phyloP scores from a whole-genome alignment of 1,139 yeast genomes.

The Citeromyces siamensis region DNA sequence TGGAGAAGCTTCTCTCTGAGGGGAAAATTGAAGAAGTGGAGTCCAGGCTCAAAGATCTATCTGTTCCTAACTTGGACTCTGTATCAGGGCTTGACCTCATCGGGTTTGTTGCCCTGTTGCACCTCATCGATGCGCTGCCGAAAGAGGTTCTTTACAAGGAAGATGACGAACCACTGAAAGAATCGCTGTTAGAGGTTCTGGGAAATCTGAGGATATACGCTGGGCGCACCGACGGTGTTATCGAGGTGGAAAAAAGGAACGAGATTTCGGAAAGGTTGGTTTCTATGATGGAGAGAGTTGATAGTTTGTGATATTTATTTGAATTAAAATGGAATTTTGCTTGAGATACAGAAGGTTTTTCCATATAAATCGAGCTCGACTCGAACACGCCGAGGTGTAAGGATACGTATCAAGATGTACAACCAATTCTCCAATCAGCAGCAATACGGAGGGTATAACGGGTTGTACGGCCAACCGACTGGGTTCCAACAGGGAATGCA shows the following conservation, averaged over 20 bases:
- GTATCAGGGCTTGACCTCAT: not conserved
- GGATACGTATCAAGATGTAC: not conserved
- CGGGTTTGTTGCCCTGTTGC: slow-evolving; percentile 15
- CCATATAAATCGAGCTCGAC: not conserved
- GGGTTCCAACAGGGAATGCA: not conserved
- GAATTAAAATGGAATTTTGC: not conserved
- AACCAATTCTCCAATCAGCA: slow-evolving; percentile 2
- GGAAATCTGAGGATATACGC: slow-evolving; percentile 12
- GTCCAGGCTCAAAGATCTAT: not conserved
- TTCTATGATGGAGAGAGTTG: slow-evolving; percentile 6
- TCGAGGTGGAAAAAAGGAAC: slow-evolving; percentile 10
- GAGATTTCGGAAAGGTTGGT: slow-evolving; percentile 11
- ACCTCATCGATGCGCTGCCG: slow-evolving; percentile 9
- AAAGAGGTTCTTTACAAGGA: slow-evolving; percentile 8
- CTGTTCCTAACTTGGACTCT: not conserved
- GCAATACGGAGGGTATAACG: slow-evolving; percentile 1
- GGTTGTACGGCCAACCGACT: not conserved
- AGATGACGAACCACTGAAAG: slow-evolving; percentile 9
- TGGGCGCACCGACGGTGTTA: slow-evolving; percentile 7
- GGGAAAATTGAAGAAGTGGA: not conserved
- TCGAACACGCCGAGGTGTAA: slow-evolving; percentile 1
- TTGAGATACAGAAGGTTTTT: not conserved
- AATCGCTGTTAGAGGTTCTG: slow-evolving; percentile 10
- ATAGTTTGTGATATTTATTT: slow-evolving; percentile 6
- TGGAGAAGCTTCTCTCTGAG: not conserved